Evolutionary conservation across 1,284 basidiomycete species (phyloP), one percentile per base, ranked within the genome.

Genomic region (Hypsizygus ulmarius): DNA sequence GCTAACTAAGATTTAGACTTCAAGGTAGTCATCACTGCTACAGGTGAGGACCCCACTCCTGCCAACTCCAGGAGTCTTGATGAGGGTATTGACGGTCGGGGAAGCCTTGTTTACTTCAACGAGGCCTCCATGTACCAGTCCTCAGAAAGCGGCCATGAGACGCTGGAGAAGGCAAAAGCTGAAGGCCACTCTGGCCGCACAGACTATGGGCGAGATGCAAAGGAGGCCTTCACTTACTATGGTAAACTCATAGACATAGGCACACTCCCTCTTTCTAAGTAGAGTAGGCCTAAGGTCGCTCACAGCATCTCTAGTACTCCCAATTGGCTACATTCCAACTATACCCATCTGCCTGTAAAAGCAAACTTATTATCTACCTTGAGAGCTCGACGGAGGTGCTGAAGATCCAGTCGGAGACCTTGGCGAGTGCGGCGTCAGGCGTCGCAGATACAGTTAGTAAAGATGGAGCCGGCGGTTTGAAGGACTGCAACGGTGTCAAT

Each of bases 381-480:
- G 21, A 25, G 43, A 90, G 71, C 52, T 92, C 87, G 49, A 96
- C 74, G 7, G 87, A 79, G 2, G 93, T 95, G 19, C 87, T 90
- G 70, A 96, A 87, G 61, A 95, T 85, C n/a, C 93, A 80, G 57
- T 96, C 93, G 58, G 84, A 66, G 41, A 93, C 90, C 56, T 87
- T 84, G 11, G 64, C 71, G 8, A 97, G 81, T 1, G 93, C 96
- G 25, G 94, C 70, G 70, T 86, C n/a, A 92, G 63, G 94, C 90
- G 67, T 97, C 94, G 2, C 81, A 77, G 50, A 88, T 69, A 69
- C 95, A 98, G 43, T 79, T 77, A 56, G 87, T 78, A 64, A 98
- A 97, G 0, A 87, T 81, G 0, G 91, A 93, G 3, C 92, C 95
- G 10, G 87, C 84, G 36, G 89, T 86, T 71, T 98, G 97, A 60